Percentiles rank a stretch among this genome's conserved stretches.
These are phyloP conservation scores for Phanerodontia chrysosporium DNA, from an alignment of 768 basidiomycete genomes.

Conservation along the genomic window DNA sequence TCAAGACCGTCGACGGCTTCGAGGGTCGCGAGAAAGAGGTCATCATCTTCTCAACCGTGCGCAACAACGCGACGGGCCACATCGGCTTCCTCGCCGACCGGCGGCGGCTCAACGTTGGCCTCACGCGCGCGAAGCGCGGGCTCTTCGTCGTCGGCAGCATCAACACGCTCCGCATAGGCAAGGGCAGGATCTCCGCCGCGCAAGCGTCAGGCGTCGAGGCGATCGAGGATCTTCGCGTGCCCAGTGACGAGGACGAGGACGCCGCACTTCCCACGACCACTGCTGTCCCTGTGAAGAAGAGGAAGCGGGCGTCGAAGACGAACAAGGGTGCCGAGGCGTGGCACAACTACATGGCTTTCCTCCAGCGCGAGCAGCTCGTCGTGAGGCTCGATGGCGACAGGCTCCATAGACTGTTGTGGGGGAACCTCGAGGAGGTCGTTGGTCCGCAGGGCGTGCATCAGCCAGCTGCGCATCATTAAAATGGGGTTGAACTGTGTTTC, in stretches of 20 bases:
- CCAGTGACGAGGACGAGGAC: neutral
- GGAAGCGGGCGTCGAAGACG: neutral
- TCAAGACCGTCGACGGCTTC: slow-evolving; percentile 93
- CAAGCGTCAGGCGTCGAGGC: slow-evolving; percentile 9
- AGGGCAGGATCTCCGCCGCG: slow-evolving; percentile 13
- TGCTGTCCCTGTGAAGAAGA: neutral
- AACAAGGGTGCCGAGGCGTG: slow-evolving; percentile 19
- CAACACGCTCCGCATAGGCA: slow-evolving; percentile 53
- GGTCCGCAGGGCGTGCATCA: neutral
- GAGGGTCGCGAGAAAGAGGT: slow-evolving; percentile 93
- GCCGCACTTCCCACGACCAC: too few species aligned
- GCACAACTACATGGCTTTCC: slow-evolving; percentile 15
- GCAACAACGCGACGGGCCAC: slow-evolving; percentile 70
- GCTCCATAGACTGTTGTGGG: slow-evolving; percentile 14
- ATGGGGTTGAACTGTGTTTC: neutral
- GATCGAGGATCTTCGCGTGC: neutral
- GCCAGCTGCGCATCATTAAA: neutral
- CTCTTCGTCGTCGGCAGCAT: slow-evolving; percentile 77
- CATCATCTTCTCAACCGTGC: slow-evolving; percentile 87
- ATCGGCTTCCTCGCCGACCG: slow-evolving; percentile 90
- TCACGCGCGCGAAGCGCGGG: slow-evolving; percentile 86
- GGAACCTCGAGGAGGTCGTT: slow-evolving; percentile 3
- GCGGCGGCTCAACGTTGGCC: slow-evolving; percentile 82
- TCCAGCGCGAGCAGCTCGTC: slow-evolving; percentile 12
- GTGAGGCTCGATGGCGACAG: slow-evolving; percentile 12